These are phyloP conservation scores for Aspergillus pseudoviridinutans DNA, from an alignment of 2,329 filamentous ascomycete genomes.

Conservation along the genomic window DNA sequence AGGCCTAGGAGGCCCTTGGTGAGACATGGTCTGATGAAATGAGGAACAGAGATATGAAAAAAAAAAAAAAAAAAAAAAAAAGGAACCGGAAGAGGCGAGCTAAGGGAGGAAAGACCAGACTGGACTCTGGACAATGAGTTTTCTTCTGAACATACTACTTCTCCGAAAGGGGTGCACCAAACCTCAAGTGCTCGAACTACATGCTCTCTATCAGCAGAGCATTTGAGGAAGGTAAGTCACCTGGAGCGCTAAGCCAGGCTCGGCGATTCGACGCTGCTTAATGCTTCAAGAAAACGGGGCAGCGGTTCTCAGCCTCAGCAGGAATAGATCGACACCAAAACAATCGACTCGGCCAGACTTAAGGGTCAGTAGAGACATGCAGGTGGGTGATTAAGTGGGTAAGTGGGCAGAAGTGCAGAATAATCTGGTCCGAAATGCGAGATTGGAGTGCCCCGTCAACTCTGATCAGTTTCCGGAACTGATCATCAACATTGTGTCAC, in stretches of 20 bases:
- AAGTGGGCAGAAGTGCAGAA: neutral
- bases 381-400: neutral
- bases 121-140: neutral
- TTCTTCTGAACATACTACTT: constrained; percentile 11
- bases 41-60: neutral
- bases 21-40: constrained; percentile 21
- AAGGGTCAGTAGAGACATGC: neutral
- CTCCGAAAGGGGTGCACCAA: constrained; percentile 11
- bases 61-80: neutral
- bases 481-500: neutral
- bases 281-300: neutral
- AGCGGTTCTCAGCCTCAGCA: neutral
- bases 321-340: neutral
- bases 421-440: neutral
- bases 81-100: neutral
- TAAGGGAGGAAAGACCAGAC: neutral
- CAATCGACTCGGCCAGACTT: neutral
- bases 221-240: neutral
- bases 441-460: no score
- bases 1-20: constrained; percentile 20
- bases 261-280: neutral
- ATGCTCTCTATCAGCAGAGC: constrained; percentile 4
- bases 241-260: constrained; percentile 1
- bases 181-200: neutral
- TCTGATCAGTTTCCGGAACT: neutral